These are phyloP conservation scores for Zymoseptoria passerinii DNA, from an alignment of 2,329 filamentous ascomycete species.

Conservation along the genomic window DNA sequence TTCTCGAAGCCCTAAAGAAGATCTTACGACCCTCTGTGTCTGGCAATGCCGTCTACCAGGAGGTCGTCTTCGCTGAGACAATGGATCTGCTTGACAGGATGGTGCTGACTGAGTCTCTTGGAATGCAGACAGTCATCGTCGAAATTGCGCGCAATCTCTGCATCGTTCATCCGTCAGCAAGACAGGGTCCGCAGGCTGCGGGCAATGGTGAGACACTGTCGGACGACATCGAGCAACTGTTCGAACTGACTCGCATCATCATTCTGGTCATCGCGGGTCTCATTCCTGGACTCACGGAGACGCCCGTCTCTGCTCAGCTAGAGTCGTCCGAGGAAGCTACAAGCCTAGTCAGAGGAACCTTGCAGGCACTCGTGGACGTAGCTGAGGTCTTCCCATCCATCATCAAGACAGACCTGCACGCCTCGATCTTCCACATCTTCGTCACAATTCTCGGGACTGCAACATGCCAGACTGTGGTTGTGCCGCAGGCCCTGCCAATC, in stretches of 20 bases:
- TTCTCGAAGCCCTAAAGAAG: constrained; percentile 85
- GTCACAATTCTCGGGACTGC: constrained; percentile 84
- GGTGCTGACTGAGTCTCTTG: constrained; percentile 79
- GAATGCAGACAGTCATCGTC: constrained; percentile 86
- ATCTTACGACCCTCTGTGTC: constrained; percentile 91
- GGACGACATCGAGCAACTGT: constrained; percentile 95
- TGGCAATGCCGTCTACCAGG: constrained; percentile 91
- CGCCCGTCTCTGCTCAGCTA: constrained; percentile 45
- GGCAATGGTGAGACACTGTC: constrained; percentile 59
- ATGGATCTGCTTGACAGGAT: constrained; percentile 93
- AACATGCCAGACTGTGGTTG: constrained; percentile 76
- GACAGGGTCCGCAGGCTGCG: constrained; percentile 43
- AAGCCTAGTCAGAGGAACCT: constrained; percentile 65
- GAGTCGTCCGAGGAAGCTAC: constrained; percentile 75
- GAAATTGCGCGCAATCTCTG: constrained; percentile 88
- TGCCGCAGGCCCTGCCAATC: constrained; percentile 82
- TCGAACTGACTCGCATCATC: constrained; percentile 92
- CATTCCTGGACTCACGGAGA: constrained; percentile 69
- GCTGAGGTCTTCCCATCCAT: constrained; percentile 93
- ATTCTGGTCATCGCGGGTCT: constrained; percentile 84
- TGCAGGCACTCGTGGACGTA: constrained; percentile 86
- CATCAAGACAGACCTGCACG: constrained; percentile 92
- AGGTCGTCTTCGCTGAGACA: constrained; percentile 91
- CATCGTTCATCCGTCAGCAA: constrained; percentile 81
- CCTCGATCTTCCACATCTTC: constrained; percentile 95